Evolutionary conservation across 345 rosid species (phyloP).

Genomic region (Pistacia vera): DNA sequence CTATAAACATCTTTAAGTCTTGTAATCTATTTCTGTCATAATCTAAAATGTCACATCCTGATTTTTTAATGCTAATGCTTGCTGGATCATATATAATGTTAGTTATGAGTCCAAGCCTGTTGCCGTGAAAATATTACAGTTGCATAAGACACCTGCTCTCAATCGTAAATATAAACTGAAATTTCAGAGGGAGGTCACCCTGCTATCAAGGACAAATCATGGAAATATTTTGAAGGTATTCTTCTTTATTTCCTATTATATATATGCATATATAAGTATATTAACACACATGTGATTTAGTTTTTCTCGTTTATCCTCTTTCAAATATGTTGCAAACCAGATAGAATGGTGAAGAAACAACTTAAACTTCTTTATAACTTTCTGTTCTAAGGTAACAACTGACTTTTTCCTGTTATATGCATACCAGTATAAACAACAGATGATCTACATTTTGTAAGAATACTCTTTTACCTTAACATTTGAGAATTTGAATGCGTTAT

Average conservation of each 20-base stretch:
- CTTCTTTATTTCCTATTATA: neutral
- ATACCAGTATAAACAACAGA: neutral
- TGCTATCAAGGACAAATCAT: constrained; percentile 50
- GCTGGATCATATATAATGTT: constrained; percentile 3
- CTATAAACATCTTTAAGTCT: neutral
- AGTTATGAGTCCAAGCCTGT: constrained; percentile 40
- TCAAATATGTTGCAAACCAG: neutral
- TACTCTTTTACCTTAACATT: neutral
- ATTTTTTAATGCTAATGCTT: constrained; percentile 10
- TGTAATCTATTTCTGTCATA: neutral
- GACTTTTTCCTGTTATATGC: neutral
- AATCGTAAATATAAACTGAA: constrained; percentile 35
- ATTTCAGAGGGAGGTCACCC: constrained; percentile 61
- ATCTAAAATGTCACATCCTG: neutral
- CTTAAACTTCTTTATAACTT: neutral
- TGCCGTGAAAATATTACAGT: constrained; percentile 59
- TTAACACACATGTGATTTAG: neutral
- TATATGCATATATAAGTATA: neutral
- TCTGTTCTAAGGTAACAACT: neutral
- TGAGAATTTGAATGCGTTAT: neutral
- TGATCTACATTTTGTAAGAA: neutral
- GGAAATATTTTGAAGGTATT: constrained; percentile 56
- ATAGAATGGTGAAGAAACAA: neutral
- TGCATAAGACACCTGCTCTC: constrained; percentile 33
- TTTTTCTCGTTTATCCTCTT: neutral